A percentile compares a stretch with the other conserved stretches of the same genome.
Conservation (phyloP, 2,329 filamentous ascomycete genomes). For the Fusarium siculi region DNA sequence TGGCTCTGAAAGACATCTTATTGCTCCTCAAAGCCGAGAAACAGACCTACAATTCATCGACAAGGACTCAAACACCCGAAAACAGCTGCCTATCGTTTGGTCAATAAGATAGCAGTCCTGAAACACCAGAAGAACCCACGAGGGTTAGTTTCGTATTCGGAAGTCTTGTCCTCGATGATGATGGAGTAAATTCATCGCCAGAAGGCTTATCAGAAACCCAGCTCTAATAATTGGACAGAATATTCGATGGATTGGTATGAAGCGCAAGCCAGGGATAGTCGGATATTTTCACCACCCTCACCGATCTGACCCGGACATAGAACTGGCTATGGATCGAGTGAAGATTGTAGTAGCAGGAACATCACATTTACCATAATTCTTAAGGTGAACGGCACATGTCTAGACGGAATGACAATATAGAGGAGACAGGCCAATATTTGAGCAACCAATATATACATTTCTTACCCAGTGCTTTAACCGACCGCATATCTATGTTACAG, state of each 20-base stretch:
- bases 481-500: too few species aligned
- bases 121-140: accelerated
- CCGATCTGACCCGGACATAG: not conserved
- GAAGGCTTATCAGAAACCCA: not conserved
- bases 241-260: not conserved
- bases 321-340: not conserved
- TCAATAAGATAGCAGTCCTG: accelerated
- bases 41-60: too few species aligned
- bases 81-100: too few species aligned
- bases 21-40: not conserved
- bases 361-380: too few species aligned
- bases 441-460: too few species aligned
- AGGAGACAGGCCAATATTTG: too few species aligned
- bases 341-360: not conserved
- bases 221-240: not conserved
- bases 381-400: too few species aligned
- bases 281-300: too few species aligned
- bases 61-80: not conserved
- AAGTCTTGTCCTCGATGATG: not conserved
- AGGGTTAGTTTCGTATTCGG: not conserved
- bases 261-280: not conserved
- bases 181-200: accelerated
- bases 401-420: too few species aligned
- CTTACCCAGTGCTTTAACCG: too few species aligned
- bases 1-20: not conserved